Percentiles rank a stretch among this genome's conserved stretches.
Conservation (phyloP, 2,329 filamentous ascomycete species). For the Colletotrichum spinosum region DNA sequence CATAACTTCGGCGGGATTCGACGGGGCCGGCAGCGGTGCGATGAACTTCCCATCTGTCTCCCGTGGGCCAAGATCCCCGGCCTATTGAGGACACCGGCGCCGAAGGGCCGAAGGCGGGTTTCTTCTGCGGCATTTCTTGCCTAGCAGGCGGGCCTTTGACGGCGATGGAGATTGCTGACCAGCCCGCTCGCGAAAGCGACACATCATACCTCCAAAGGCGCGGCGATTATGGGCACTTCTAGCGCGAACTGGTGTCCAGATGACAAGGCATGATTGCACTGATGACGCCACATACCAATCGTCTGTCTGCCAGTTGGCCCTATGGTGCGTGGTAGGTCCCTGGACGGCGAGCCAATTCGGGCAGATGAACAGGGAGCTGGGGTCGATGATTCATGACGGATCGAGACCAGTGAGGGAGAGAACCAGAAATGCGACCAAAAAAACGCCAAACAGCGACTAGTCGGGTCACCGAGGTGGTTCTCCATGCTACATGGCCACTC, state of each 20-base stretch:
- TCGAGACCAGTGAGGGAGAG: slow-evolving; percentile 3
- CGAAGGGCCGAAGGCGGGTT: slow-evolving; percentile 31
- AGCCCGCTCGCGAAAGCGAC: background rate
- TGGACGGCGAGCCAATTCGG: slow-evolving; percentile 18
- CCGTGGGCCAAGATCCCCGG: slow-evolving; percentile 23
- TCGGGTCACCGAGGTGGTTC: no score
- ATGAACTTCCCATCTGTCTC: slow-evolving; percentile 11
- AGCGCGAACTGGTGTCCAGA: slow-evolving; percentile 12
- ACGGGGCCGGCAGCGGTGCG: slow-evolving; percentile 21
- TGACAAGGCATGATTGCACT: slow-evolving; percentile 24
- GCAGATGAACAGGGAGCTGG: slow-evolving; percentile 27
- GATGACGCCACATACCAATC: slow-evolving; percentile 27
- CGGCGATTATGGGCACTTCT: slow-evolving; percentile 10
- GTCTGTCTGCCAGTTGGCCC: slow-evolving; percentile 14
- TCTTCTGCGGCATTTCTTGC: background rate
- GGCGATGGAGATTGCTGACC: slow-evolving; percentile 4
- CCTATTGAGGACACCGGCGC: slow-evolving; percentile 24
- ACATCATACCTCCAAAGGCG: background rate
- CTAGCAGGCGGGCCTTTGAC: background rate
- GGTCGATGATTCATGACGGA: slow-evolving; percentile 34
- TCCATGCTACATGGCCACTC: no score
- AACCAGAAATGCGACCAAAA: slow-evolving; percentile 1
- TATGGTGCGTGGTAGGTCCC: slow-evolving; percentile 22
- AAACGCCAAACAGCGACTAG: background rate
- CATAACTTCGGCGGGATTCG: slow-evolving; percentile 24